Evolutionary conservation across 1,284 basidiomycete species (phyloP), one percentile per base, ranked within the genome.

Genomic region (Apiotrichum sp.): DNA sequence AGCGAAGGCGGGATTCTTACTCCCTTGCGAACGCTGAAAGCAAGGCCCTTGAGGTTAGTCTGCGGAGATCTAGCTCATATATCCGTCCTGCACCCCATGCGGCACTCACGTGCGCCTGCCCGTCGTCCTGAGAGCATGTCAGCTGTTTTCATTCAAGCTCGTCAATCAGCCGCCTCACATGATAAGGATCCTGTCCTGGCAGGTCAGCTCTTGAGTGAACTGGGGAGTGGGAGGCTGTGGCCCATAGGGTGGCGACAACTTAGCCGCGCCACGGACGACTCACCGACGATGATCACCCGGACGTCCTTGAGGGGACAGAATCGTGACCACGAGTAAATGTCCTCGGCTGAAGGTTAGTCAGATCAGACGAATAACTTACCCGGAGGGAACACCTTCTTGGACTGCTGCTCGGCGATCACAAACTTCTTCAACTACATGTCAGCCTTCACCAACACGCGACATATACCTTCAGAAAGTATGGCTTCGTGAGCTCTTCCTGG

Each of bases 11-110:
- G 91, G 31, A 86, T 76, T 16, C 77, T 56, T 14, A 92, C 80
- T 8, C 89, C 89, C 48, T 79, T 79, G 10, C 84, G 85, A 11
- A 95, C 92, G 14, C 89, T 93, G 77, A 95, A 95, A 66, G 86
- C 89, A 9, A 93, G 81, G 79, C 89, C 90, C 66, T 77, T 65
- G n/a, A 8, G 14, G 36, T 45, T 14, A 50, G 48, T 42, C 43
- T 16, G 3, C 16, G 6, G 13, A 38, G 2, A 22, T 22, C 22
- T 22, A 22, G 22, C 22, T 22, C 22, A 22, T 22, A 22, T 22
- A 22, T 22, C 22, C 22, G 22, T 22, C 22, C 22, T 6, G n/a
- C 22, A 3, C 16, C 43, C 1, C 69, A 9, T 4, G 14, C 14
- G 9, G 2, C 8, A 36, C 74, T 48, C 33, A 73, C 77, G 56